Evolutionary conservation across 208 protist species (phyloP).

Genomic region (Angomonas deanei): DNA sequence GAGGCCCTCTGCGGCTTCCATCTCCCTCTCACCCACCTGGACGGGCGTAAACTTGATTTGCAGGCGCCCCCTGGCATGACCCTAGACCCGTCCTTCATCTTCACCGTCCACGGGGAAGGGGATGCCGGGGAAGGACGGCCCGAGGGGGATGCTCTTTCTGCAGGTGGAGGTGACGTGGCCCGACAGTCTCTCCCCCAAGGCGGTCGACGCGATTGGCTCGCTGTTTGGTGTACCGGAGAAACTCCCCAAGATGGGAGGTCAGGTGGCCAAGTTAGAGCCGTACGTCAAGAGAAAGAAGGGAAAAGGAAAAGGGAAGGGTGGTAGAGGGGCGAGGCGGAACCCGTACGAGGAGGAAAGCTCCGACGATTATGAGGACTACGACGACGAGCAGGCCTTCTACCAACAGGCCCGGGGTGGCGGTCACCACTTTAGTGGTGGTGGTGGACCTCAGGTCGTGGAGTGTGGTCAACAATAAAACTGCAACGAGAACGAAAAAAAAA

Average conservation of each 20-base stretch:
- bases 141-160: slow-evolving; percentile 76
- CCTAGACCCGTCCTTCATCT: slow-evolving; percentile 65
- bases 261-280: slow-evolving; percentile 45
- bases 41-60: slow-evolving; percentile 72
- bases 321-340: slow-evolving; percentile 2
- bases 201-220: slow-evolving; percentile 30
- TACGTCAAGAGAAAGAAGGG: slow-evolving; percentile 17
- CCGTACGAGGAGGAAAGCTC: slow-evolving; percentile 10
- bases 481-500: neutral
- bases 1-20: slow-evolving; percentile 93
- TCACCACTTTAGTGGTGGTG: neutral
- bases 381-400: slow-evolving; percentile 18
- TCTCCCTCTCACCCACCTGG: slow-evolving; percentile 87
- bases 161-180: slow-evolving; percentile 88
- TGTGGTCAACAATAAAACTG: slow-evolving; percentile 55
- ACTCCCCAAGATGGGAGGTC: slow-evolving; percentile 46
- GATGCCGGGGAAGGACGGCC: slow-evolving; percentile 82
- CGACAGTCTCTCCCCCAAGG: slow-evolving; percentile 21
- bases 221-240: slow-evolving; percentile 34
- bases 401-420: slow-evolving; percentile 21
- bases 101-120: slow-evolving; percentile 80
- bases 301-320: slow-evolving; percentile 11
- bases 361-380: slow-evolving; percentile 35
- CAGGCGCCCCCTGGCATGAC: slow-evolving; percentile 62
- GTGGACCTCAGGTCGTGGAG: slow-evolving; percentile 46